These are phyloP conservation scores for Phytophthora boehmeriae DNA, from an alignment of 352 stramenopile genomes.

Conservation along the genomic window DNA sequence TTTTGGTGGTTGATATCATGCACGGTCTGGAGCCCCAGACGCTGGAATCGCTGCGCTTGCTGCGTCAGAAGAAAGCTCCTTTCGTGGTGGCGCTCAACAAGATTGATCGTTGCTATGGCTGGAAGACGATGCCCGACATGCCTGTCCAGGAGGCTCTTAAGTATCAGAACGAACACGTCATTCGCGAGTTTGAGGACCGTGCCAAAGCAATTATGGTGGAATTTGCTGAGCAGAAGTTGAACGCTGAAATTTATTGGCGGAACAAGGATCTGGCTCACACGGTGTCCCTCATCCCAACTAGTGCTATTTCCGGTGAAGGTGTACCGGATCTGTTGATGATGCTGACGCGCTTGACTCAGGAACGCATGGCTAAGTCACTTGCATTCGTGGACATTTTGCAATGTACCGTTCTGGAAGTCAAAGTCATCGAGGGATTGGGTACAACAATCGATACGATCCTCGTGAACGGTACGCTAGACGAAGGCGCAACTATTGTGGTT, in stretches of 20 bases:
- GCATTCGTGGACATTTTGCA: constrained; percentile 93
- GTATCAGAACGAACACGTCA: constrained; percentile 93
- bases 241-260: constrained; percentile 99
- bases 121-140: constrained; percentile 96
- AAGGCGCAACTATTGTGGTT: constrained; percentile 97
- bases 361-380: constrained; percentile 92
- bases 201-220: constrained; percentile 94
- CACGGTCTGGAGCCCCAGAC: constrained; percentile 99
- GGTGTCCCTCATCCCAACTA: constrained; percentile 98
- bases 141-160: constrained; percentile 93
- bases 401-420: constrained; percentile 99
- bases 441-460: constrained; percentile 99
- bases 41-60: constrained; percentile 98
- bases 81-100: constrained; percentile 99
- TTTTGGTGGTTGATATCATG: constrained; percentile 99
- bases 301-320: constrained; percentile 98
- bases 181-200: constrained; percentile 96
- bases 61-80: constrained; percentile 94
- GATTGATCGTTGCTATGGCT: constrained; percentile 98
- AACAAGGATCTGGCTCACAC: constrained; percentile 97
- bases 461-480: constrained; percentile 96
- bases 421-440: constrained; percentile 98
- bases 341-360: constrained; percentile 95
- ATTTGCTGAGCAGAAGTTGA: constrained; percentile 97
- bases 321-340: constrained; percentile 98